Base-by-base conservation (phyloP, 208 protist species). In the Leishmania martiniquensis region DNA sequence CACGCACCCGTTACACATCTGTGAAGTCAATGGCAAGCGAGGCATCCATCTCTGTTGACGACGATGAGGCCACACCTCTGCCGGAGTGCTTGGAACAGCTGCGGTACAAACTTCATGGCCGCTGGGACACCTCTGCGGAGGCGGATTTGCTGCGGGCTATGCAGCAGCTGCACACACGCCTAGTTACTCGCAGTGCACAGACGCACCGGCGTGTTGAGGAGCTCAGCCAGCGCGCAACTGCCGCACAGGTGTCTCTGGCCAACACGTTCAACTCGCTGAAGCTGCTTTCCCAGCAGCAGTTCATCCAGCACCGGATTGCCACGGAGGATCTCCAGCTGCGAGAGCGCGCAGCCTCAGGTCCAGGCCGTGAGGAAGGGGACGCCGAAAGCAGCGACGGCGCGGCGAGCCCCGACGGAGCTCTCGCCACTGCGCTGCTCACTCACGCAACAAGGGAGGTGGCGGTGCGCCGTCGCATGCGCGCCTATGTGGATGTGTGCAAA, bases 281-380 rank as follows among this genome's bases (percentile, higher is more conserved):
- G 34, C 78, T 94, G 34, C 76, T 96, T 1, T 87, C 92, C 9
- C 88, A 96, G 59, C 79, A 85, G 59, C 84, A 91, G 68, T 96
- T 96, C 84, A 87, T 96, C 32, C 92, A 96, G 78, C 91, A 92
- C 57, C 88, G 92, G 65, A 85, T 96, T 29, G 91, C 85, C 39
- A 76, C 76, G 5, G 88, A 89, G 17, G 87, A 84, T 72, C 83
- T 75, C 29, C 63, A 85, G 73, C 32, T 67, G 60, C 44, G 51
- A 55, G 25, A 72, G 39, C 68, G n/a, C 71, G 7, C 22, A 7
- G 34, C 5, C 17, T 12, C 42, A 20, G 77, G 71, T n/a, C 52
- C 66, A 6, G n/a, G 57, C 37, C 74, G 69, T 9, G 70, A 85
- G 52, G 49, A 62, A 5, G 82, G 69, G 52, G 68, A 80, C 47